These are phyloP conservation scores for Suhomyces bokatorum DNA, from an alignment of 1,139 yeast species.

Conservation along the genomic window DNA sequence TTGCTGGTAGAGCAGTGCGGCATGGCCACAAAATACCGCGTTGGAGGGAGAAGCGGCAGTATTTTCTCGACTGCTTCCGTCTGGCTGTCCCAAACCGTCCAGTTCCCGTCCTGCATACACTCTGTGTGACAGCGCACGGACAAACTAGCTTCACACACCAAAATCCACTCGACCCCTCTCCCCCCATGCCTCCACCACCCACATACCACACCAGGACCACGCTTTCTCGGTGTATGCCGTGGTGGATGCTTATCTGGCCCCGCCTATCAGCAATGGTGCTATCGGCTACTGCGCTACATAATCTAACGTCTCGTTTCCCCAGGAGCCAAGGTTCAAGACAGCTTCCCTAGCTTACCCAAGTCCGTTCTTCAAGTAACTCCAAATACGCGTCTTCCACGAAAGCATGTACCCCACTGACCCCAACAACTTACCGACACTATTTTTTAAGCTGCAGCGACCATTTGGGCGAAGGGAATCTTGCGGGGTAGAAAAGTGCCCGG, in stretches of 20 bases:
- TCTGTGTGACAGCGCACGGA: too few relatives aligned
- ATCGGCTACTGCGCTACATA: too few relatives aligned
- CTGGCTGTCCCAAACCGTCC: background rate
- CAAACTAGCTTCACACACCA: background rate
- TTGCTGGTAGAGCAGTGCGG: background rate
- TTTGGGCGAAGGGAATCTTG: constrained; percentile 7
- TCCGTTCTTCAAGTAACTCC: background rate
- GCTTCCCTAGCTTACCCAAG: background rate
- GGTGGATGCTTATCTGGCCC: too few relatives aligned
- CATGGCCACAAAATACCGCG: background rate
- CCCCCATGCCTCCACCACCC: background rate
- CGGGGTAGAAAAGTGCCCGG: constrained; percentile 8
- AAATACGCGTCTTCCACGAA: constrained; percentile 1
- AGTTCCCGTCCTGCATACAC: background rate
- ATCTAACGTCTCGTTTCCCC: too few relatives aligned
- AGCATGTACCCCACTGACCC: constrained; percentile 8
- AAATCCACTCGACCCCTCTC: background rate
- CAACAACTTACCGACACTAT: constrained; percentile 1
- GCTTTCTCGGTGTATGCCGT: too few relatives aligned
- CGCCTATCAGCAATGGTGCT: too few relatives aligned
- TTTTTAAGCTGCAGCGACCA: background rate
- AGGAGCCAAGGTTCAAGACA: constrained; percentile 1
- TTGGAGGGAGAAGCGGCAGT: background rate
- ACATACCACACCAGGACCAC: too few relatives aligned
- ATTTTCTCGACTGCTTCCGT: background rate